phyloP scores from a whole-genome alignment of 1,284 basidiomycete species.

The Thecaphora thlaspeos region DNA sequence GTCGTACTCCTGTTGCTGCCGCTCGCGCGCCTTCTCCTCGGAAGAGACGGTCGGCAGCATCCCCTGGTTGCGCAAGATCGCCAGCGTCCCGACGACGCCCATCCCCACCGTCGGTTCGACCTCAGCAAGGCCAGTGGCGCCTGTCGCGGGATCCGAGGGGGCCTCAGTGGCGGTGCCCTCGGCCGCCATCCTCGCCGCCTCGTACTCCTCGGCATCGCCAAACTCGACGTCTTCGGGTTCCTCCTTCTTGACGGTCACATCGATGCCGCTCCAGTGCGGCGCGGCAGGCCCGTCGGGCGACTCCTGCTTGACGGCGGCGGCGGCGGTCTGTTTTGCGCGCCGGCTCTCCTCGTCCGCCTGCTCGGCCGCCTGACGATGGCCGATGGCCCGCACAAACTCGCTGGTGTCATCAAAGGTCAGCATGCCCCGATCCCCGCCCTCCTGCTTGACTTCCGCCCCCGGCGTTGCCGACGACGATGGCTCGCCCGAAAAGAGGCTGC shows the following conservation, averaged over 20 bases:
- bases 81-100: constrained; percentile 82
- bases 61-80: constrained; percentile 87
- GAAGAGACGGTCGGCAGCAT: constrained; percentile 69
- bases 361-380: constrained; percentile 61
- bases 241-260: constrained; percentile 61
- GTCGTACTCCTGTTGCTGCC: constrained; percentile 78
- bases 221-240: constrained; percentile 55
- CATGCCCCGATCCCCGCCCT: constrained; percentile 13
- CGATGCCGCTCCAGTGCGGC: too few species aligned
- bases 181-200: background rate
- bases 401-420: constrained; percentile 95
- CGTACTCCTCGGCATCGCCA: constrained; percentile 61
- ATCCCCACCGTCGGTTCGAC: constrained; percentile 32
- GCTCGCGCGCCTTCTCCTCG: constrained; percentile 76
- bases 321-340: constrained; percentile 10
- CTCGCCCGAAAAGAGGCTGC: background rate
- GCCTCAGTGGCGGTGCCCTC: background rate
- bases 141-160: background rate
- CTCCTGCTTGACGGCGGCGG: constrained; percentile 9
- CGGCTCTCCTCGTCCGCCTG: constrained; percentile 57
- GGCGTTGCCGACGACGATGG: background rate
- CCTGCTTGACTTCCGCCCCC: constrained; percentile 4
- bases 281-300: too few species aligned
- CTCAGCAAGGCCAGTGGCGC: too few species aligned
- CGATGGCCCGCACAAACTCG: constrained; percentile 90